Evolutionary conservation across 106 monocot genomes (phyloP), one percentile per base, ranked within the genome.

Genomic region (Gastrodia elata): DNA sequence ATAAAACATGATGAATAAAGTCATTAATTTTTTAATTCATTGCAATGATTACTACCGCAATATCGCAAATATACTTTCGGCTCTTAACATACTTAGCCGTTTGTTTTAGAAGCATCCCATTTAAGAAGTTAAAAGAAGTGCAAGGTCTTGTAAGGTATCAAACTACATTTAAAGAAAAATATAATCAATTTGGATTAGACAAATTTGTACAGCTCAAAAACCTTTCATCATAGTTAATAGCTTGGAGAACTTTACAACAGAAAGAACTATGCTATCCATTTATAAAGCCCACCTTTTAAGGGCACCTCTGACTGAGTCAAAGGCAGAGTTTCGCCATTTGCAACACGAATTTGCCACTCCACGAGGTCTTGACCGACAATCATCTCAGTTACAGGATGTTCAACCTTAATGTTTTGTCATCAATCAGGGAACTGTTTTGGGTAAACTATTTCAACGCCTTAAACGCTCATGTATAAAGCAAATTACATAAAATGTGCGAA

Each of bases 351-450:
- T 81, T 98, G 98, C 98, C 98, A 98, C 75, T 98, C 93, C 67
- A 98, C 98, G 46, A 98, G 90, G 84, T 98, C 98, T 98, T 98
- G 98, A 28, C 88, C 93, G 72, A 91, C 93, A 73, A 93, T 84
- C 98, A 98, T 98, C 82, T 98, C 98, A 30, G 98, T 98, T 27
- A 98, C 93, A 32, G 98, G 98, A 65, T 98, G 98, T 84, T 98
- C 98, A 77, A 98, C 98, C 98, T 98, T 85, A 74, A 82, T 65
- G 74, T 26, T 46, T 39, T 69, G 46, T 72, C 64, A 64, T 52
- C 44, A 72, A 55, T 49, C 44, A 73, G 26, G 69, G 7, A 69
- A 69, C 40, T 40, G 40, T 69, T 35, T 67, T 8, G 40, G 26
- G 18, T 39, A 69, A 69, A 35, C 69, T 69, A 69, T 69, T 69